These are phyloP conservation scores for Dillenia suffruticosa DNA, from an alignment of 164 flowering plant species.

Conservation along the genomic window DNA sequence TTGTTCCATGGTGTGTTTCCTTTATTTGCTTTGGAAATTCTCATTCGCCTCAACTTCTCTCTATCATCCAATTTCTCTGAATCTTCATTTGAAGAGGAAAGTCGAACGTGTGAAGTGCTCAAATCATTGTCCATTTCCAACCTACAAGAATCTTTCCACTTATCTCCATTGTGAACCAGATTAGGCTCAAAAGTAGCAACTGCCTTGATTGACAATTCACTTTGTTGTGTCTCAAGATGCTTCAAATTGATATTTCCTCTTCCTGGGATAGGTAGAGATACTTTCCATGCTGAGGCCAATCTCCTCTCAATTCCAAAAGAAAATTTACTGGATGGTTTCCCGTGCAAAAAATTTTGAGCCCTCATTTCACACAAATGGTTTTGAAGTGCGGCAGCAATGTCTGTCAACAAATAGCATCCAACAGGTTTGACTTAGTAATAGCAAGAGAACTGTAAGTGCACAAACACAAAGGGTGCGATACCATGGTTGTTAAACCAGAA, in stretches of 20 bases:
- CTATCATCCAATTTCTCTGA: constrained; percentile 40
- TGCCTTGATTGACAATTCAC: constrained; percentile 37
- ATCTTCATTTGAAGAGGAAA: constrained; percentile 26
- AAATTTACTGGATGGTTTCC: constrained; percentile 18
- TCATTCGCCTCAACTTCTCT: constrained; percentile 70
- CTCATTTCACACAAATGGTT: constrained; percentile 25
- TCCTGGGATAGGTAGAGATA: constrained; percentile 20
- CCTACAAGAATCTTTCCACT: constrained; percentile 5
- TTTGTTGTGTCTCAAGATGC: constrained; percentile 10
- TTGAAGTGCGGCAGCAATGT: constrained; percentile 54
- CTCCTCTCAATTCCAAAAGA: constrained; percentile 27
- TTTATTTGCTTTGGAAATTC: constrained; percentile 90
- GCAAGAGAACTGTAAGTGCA: no score
- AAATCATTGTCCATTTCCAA: constrained; percentile 18
- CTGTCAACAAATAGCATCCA: constrained; percentile 24
- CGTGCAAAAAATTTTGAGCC: constrained; percentile 25
- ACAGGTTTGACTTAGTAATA: no score
- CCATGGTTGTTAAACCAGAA: no score
- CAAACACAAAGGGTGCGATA: no score
- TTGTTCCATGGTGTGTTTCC: constrained; percentile 95
- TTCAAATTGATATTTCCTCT: constrained; percentile 17
- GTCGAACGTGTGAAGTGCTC: constrained; percentile 7
- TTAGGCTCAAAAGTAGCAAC: constrained; percentile 63
- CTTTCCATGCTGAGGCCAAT: constrained; percentile 27
- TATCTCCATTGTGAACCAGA: constrained; percentile 24